phyloP scores from a whole-genome alignment of 202 grass and related monocot species.

The Sporobolus alterniflorus region DNA sequence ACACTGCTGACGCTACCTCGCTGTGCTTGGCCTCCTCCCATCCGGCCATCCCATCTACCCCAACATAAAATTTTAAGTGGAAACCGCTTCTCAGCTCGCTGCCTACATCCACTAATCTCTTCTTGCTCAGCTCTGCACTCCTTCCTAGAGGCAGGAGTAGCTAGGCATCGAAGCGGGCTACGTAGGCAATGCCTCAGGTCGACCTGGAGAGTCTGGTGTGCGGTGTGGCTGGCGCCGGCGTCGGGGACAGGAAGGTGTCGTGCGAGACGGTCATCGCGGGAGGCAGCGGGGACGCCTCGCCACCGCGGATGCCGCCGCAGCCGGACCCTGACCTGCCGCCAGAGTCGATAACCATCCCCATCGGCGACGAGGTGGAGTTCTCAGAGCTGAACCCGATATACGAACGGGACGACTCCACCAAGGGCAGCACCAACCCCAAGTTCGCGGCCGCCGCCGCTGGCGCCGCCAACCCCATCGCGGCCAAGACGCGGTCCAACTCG shows the following conservation, averaged over 20 bases:
- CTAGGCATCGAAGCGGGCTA: neutral
- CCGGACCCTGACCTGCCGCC: constrained; percentile 76
- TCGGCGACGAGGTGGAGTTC: constrained; percentile 63
- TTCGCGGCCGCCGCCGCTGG: constrained; percentile 28
- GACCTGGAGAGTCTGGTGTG: constrained; percentile 58
- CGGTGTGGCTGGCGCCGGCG: constrained; percentile 46
- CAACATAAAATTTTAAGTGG: constrained; percentile 45
- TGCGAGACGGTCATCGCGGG: constrained; percentile 66
- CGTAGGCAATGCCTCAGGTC: constrained; percentile 48
- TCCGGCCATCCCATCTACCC: constrained; percentile 32
- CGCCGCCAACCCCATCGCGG: constrained; percentile 46
- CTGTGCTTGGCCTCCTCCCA: constrained; percentile 21
- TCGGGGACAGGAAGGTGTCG: constrained; percentile 63
- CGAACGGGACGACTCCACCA: constrained; percentile 88
- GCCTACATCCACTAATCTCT: constrained; percentile 5
- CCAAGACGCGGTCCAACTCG: constrained; percentile 62
- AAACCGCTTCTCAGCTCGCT: constrained; percentile 18
- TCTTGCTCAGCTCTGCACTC: neutral
- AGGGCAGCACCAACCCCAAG: constrained; percentile 87
- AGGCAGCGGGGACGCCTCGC: constrained; percentile 34
- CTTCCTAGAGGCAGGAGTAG: neutral
- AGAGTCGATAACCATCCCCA: constrained; percentile 71
- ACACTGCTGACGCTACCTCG: constrained; percentile 40
- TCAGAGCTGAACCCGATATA: constrained; percentile 79
- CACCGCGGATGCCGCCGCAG: constrained; percentile 13